Conservation (phyloP, 2,329 filamentous ascomycete species). For the Ascochyta viciae-villosae region DNA sequence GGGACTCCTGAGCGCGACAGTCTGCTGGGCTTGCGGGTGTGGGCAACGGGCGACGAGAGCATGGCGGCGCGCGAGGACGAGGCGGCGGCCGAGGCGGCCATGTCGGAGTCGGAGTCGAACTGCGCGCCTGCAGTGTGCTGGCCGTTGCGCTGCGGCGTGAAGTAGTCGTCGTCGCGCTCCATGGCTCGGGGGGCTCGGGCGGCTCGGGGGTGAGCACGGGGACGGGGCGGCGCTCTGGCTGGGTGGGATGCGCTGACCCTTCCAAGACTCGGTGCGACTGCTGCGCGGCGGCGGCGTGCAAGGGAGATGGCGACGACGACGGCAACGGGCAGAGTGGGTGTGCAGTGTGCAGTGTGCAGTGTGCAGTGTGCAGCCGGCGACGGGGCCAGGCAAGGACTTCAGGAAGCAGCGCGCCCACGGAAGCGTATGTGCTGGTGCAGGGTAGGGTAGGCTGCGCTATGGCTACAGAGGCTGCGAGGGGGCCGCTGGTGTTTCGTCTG, state of each 20-base stretch:
- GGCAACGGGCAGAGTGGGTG: too few relatives aligned
- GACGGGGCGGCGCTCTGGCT: not conserved
- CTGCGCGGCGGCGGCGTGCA: slow-evolving; percentile 9
- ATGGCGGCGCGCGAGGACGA: slow-evolving; percentile 44
- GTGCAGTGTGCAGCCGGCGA: not conserved
- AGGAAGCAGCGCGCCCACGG: not conserved
- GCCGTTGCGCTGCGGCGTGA: slow-evolving; percentile 30
- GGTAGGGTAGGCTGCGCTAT: too few relatives aligned
- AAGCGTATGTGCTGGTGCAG: not conserved
- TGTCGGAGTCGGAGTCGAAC: slow-evolving; percentile 46
- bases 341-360: too few relatives aligned
- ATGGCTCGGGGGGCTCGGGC: slow-evolving; percentile 25
- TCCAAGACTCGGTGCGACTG: slow-evolving; percentile 9
- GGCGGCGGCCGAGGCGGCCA: slow-evolving; percentile 43
- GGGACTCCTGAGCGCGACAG: slow-evolving; percentile 53
- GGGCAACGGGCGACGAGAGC: slow-evolving; percentile 46
- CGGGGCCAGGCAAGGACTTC: slow-evolving; percentile 11
- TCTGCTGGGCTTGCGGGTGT: slow-evolving; percentile 48
- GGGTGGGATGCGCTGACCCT: slow-evolving; percentile 7
- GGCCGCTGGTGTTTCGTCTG: slow-evolving; percentile 14
- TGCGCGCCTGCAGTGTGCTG: slow-evolving; percentile 28
- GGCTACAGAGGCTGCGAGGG: slow-evolving; percentile 3
- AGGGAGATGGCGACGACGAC: not conserved
- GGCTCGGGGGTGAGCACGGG: not conserved
- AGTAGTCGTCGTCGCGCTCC: slow-evolving; percentile 47